Conservation (phyloP, 495 filamentous ascomycete species). For the Penicillium cinerascens region DNA sequence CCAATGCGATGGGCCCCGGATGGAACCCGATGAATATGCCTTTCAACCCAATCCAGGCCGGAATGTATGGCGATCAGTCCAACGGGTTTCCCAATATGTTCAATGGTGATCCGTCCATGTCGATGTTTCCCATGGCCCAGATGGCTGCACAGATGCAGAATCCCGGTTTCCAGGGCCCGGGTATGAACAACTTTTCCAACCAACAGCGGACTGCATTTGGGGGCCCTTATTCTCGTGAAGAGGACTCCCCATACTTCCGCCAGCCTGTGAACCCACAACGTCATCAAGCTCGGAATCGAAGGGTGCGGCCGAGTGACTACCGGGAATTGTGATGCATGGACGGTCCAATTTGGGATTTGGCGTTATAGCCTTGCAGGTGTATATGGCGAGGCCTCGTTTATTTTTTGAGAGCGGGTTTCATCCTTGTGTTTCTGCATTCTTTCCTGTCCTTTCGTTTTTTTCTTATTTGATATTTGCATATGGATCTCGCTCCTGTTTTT, state of each 20-base stretch:
- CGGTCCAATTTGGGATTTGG: not conserved
- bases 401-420: not conserved
- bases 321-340: constrained; percentile 60
- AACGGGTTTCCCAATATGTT: constrained; percentile 38
- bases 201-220: constrained; percentile 68
- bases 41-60: constrained; percentile 34
- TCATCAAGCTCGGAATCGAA: constrained; percentile 72
- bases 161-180: constrained; percentile 30
- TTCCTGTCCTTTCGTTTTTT: constrained; percentile 2
- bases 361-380: not conserved
- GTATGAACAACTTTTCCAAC: constrained; percentile 56
- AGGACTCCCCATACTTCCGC: constrained; percentile 91
- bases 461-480: not conserved
- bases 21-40: constrained; percentile 53
- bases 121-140: constrained; percentile 36
- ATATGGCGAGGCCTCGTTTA: not conserved
- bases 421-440: constrained; percentile 2
- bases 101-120: constrained; percentile 42
- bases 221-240: constrained; percentile 62
- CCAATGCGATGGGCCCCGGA: constrained; percentile 36
- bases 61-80: constrained; percentile 48
- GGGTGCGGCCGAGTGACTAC: constrained; percentile 84
- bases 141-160: constrained; percentile 31
- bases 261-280: constrained; percentile 95
- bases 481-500: not conserved